Conservation (phyloP, 2,329 filamentous ascomycete species). For the Colletotrichum nymphaeae region DNA sequence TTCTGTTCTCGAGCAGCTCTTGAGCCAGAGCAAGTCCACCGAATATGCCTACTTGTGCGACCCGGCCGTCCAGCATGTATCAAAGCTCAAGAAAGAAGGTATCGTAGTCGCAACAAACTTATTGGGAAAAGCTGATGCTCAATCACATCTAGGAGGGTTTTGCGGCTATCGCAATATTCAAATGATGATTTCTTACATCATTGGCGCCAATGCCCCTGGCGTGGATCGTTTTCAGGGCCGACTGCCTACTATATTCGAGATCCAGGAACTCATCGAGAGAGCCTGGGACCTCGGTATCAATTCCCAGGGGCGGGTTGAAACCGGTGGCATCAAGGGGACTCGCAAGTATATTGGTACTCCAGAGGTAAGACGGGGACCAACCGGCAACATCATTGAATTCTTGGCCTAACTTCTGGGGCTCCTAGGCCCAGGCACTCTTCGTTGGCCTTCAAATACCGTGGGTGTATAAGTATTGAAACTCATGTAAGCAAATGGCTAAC, state of each 20-base stretch:
- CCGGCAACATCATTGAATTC: not conserved
- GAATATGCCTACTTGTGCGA: slow-evolving; percentile 84
- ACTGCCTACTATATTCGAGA: slow-evolving; percentile 80
- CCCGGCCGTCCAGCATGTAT: slow-evolving; percentile 79
- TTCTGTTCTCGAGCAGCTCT: slow-evolving; percentile 70
- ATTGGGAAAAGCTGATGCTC: not conserved
- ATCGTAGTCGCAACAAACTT: slow-evolving; percentile 19
- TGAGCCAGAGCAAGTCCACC: slow-evolving; percentile 73
- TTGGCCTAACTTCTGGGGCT: not conserved
- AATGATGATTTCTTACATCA: slow-evolving; percentile 86
- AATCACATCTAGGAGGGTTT: slow-evolving; percentile 74
- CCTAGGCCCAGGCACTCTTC: slow-evolving; percentile 84
- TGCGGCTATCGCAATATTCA: slow-evolving; percentile 97
- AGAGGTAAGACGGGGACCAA: slow-evolving; percentile 68
- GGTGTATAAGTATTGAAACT: slow-evolving; percentile 42
- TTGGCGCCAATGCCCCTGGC: slow-evolving; percentile 66
- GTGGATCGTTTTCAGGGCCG: slow-evolving; percentile 67
- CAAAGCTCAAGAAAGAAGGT: slow-evolving; percentile 83
- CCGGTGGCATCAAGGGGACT: slow-evolving; percentile 87
- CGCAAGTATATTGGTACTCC: slow-evolving; percentile 96
- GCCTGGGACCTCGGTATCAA: slow-evolving; percentile 93
- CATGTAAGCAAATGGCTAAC: not conserved
- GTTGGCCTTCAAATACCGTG: slow-evolving; percentile 74
- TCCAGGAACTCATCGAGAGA: slow-evolving; percentile 87
- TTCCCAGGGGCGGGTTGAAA: slow-evolving; percentile 78